Evolutionary conservation across 2,329 filamentous ascomycete genomes (phyloP).

Genomic region (Saccharata proteae): DNA sequence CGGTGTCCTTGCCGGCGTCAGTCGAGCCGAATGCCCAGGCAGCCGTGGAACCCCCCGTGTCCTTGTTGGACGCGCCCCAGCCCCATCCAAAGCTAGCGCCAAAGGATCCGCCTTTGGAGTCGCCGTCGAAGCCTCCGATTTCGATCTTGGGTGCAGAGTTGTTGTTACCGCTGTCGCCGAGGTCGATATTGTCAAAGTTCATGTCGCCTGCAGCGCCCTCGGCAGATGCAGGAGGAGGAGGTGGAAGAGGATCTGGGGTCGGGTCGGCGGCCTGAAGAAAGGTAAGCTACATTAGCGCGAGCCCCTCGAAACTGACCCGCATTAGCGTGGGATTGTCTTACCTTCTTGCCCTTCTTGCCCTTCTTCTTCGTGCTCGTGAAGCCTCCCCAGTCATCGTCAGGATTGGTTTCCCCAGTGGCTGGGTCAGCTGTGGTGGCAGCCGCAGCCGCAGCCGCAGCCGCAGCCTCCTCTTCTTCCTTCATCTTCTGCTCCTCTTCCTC

Average conservation of each 20-base stretch:
- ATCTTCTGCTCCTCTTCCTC: constrained; percentile 18
- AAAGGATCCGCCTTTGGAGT: constrained; percentile 9
- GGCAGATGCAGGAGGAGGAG: constrained; percentile 17
- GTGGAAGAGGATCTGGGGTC: constrained; percentile 11
- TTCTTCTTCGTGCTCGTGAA: constrained; percentile 32
- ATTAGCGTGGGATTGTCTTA: constrained; percentile 15
- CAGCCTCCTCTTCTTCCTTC: constrained; percentile 19
- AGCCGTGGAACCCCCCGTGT: constrained; percentile 2
- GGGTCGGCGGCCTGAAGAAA: constrained; percentile 4
- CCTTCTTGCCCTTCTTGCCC: constrained; percentile 45
- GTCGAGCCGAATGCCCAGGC: constrained; percentile 9
- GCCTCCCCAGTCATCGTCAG: constrained; percentile 32
- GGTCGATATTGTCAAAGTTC: constrained; percentile 34
- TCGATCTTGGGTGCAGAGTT: constrained; percentile 33
- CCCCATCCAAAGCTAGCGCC: constrained; percentile 21
- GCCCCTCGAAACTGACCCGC: not conserved
- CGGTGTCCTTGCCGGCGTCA: constrained; percentile 15
- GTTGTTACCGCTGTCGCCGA: constrained; percentile 21
- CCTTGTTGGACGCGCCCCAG: constrained; percentile 20
- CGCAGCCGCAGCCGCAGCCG: constrained; percentile 17
- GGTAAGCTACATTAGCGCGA: constrained; percentile 6
- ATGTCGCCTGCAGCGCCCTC: constrained; percentile 23
- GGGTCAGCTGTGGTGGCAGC: constrained; percentile 12
- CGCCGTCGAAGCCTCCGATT: constrained; percentile 29
- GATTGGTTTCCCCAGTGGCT: constrained; percentile 17